Evolutionary conservation across 129 eudicot genomes (phyloP), one percentile per base, ranked within the genome.

Genomic region (Helianthus tuberosus): DNA sequence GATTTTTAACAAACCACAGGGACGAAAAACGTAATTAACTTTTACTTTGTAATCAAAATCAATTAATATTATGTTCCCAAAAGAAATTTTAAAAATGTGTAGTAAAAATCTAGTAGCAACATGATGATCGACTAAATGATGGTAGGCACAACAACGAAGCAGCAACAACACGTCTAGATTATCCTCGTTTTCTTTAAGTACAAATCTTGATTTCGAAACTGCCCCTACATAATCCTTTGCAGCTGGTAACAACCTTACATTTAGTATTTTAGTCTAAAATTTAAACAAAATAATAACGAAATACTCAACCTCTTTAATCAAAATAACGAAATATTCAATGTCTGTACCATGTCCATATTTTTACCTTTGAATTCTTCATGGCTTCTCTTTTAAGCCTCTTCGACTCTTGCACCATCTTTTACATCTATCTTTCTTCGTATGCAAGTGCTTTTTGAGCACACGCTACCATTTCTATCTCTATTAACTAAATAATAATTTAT

Each of bases 91-190:
- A 43, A 49, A 43, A n/a, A 12, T 17, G 17, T 32, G 5, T 53
- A 15, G 17, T 38, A 76, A 74, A 62, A 53, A 93, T 96, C 97
- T 93, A 62, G 79, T 80, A 64, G 98, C 97, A 58, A 94, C 95
- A 76, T 94, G 97, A 71, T 94, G 98, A 85, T 94, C 97, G 59
- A 97, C 98, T 58, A 94, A 82, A 65, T 90, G 90, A 71, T 94
- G 90, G 50, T 94, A 94, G 74, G 98, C 98, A 25, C 96, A 96
- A 25, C 98, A 96, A 72, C 98, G 93, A 36, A 90, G 80, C 32
- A 90, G 79, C 75, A 94, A 79, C 75, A 94, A 79, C 14, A 97
- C 98, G 55, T 88, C 96, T 15, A 94, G 77, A 75, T 90, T 78
- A 79, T 85, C 81, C 79, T 94, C 97, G 49, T 90, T 91, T 66